These are phyloP conservation scores for Curvularia verruculosa DNA, from an alignment of 2,329 filamentous ascomycete genomes.

Conservation along the genomic window DNA sequence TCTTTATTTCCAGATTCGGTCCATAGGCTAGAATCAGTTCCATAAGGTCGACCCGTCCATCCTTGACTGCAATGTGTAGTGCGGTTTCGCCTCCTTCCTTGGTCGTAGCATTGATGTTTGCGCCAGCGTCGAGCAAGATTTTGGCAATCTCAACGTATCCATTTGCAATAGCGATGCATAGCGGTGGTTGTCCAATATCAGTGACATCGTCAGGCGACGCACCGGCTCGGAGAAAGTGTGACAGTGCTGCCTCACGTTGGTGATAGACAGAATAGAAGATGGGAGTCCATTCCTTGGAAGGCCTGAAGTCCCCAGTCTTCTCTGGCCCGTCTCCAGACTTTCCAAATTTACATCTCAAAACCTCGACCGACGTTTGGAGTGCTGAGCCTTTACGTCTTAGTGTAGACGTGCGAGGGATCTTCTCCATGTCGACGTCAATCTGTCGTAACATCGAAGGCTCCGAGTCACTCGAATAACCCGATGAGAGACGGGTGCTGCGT, in stretches of 20 bases:
- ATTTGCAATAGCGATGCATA: constrained; percentile 38
- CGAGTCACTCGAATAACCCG: constrained; percentile 18
- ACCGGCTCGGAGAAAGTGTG: constrained; percentile 38
- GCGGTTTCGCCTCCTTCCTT: constrained; percentile 37
- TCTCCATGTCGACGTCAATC: constrained; percentile 22
- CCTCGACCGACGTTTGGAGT: constrained; percentile 40
- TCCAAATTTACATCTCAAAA: constrained; percentile 40
- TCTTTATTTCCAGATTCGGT: constrained; percentile 32
- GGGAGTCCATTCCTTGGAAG: constrained; percentile 41
- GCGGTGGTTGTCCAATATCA: constrained; percentile 29
- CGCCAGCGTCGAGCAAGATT: constrained; percentile 38
- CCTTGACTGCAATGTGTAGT: constrained; percentile 41
- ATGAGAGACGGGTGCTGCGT: constrained; percentile 24
- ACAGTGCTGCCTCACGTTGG: constrained; percentile 41
- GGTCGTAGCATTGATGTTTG: constrained; percentile 30
- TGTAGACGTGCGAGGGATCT: constrained; percentile 7
- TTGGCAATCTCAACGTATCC: constrained; percentile 34
- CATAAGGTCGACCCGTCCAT: constrained; percentile 32
- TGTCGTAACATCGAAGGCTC: constrained; percentile 26
- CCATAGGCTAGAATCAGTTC: constrained; percentile 32
- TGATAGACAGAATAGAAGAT: constrained; percentile 40
- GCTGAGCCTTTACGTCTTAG: constrained; percentile 32
- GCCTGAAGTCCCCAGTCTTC: constrained; percentile 16
- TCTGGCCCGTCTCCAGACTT: constrained; percentile 21
- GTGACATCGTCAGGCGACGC: constrained; percentile 35